phyloP scores from a whole-genome alignment of 805 yeast genomes.

The Debaryomyces maramus region DNA sequence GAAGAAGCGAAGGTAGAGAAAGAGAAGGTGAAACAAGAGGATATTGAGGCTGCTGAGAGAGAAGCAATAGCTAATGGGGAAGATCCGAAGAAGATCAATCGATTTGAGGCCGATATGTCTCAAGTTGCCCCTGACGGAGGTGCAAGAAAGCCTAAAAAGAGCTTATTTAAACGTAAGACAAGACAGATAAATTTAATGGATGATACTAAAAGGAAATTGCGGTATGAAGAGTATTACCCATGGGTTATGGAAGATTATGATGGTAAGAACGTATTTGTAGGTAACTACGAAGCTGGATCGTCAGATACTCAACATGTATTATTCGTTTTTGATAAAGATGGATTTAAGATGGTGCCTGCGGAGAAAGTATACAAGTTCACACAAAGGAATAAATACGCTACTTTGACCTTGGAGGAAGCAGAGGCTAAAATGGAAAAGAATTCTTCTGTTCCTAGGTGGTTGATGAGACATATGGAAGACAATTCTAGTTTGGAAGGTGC shows the following conservation, averaged over 20 bases:
- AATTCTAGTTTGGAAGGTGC: constrained; percentile 47
- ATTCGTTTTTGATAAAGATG: constrained; percentile 79
- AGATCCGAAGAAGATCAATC: constrained; percentile 19
- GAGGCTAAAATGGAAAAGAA: constrained; percentile 89
- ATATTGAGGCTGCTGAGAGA: constrained; percentile 18
- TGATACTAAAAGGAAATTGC: constrained; percentile 75
- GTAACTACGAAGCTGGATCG: constrained; percentile 88
- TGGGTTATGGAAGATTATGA: constrained; percentile 98
- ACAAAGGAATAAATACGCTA: constrained; percentile 89
- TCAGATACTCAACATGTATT: constrained; percentile 80
- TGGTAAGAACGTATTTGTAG: constrained; percentile 92
- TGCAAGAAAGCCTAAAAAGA: constrained; percentile 64
- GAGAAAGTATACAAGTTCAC: constrained; percentile 93
- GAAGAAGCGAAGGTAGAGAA: constrained; percentile 25
- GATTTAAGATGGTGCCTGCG: constrained; percentile 92
- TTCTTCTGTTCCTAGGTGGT: constrained; percentile 83
- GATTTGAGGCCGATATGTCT: constrained; percentile 49
- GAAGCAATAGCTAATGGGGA: constrained; percentile 15
- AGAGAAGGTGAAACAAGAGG: constrained; percentile 18
- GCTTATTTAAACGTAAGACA: constrained; percentile 71
- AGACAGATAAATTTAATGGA: constrained; percentile 79
- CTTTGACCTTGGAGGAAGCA: constrained; percentile 93
- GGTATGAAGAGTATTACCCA: constrained; percentile 96
- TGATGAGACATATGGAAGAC: constrained; percentile 83
- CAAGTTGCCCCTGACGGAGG: constrained; percentile 93